Evolutionary conservation across 768 basidiomycete species (phyloP).

Genomic region (Agaricus subrufescens): DNA sequence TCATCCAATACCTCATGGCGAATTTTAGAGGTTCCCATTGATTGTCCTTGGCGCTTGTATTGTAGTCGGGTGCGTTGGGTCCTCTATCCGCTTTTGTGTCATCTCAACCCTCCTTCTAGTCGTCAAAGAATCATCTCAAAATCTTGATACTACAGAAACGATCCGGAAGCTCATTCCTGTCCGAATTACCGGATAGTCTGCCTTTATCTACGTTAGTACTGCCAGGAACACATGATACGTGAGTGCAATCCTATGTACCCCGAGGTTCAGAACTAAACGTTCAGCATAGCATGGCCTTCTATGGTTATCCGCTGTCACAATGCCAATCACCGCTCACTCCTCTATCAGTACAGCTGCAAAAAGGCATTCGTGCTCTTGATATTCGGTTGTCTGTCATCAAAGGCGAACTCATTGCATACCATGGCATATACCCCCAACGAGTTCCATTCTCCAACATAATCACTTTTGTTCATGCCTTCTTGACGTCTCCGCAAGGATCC

Average conservation of each 20-base stretch:
- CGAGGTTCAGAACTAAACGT: neutral
- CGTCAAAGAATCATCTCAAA: conserved; percentile 36
- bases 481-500: conserved; percentile 49
- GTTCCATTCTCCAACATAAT: conserved; percentile 68
- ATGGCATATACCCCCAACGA: conserved; percentile 69
- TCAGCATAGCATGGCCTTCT: conserved; percentile 66
- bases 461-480: conserved; percentile 53
- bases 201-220: conserved; percentile 72
- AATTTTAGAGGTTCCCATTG: conserved; percentile 31
- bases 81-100: neutral
- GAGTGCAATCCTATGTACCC: conserved; percentile 18
- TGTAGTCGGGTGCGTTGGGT: conserved; percentile 40
- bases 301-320: conserved; percentile 83
- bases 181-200: conserved; percentile 59
- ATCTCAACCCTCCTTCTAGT: conserved; percentile 25
- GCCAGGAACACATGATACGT: conserved; percentile 79
- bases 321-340: conserved; percentile 69
- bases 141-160: conserved; percentile 60
- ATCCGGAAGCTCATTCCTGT: conserved; percentile 48
- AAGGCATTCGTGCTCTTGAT: conserved; percentile 80
- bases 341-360: conserved; percentile 62
- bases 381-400: conserved; percentile 67
- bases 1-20: conserved; percentile 39
- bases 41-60: conserved; percentile 58
- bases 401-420: conserved; percentile 65